Evolutionary conservation across 2,329 filamentous ascomycete genomes (phyloP), one percentile per base, ranked within the genome.

Genomic region (Bipolaris sorokiniana): DNA sequence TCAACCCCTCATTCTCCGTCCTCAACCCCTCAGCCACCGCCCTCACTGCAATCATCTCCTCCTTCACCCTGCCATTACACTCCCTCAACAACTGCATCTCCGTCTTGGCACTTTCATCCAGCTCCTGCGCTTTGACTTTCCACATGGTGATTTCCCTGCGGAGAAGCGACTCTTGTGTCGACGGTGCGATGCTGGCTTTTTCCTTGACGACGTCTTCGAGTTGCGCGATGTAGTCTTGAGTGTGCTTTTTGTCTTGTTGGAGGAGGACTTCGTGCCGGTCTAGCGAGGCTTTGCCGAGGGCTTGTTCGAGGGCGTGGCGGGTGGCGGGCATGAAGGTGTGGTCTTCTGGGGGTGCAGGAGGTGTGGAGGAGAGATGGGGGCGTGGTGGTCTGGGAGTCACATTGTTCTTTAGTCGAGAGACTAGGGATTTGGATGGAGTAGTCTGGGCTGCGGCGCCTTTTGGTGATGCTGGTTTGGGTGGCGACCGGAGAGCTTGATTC

Each of bases 151-250:
- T 31, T 22, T 54, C 37, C n/a, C 38, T 20, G 22, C 31, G 31
- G 6, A 44, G 31, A 2, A 54, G 38, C 31, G 18, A 3, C 1
- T 31, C 41, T 10, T 44, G 47, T 16, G 22, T 28, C 13, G 18
- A 9, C 1, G 38, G 22, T 7, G 3, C 20, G 11, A 40, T 42
- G 15, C 33, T 22, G 16, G 26, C n/a, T n/a, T 51, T 49, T 18
- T 45, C 38, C 10, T 42, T 50, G 7, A 44, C 52, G 20, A 47
- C 46, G 41, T 42, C 47, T 54, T 54, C 46, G 5, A 54, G 31
- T 13, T 51, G 20, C 9, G 38, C 31, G 22, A 54, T 54, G 18
- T 54, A 54, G 31, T 45, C 31, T 36, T 54, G 28, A 15, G 38
- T 45, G 31, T 33, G 18, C 47, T 54, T 16, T 36, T 51, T 49